Evolutionary conservation across 768 basidiomycete genomes (phyloP).

Genomic region (Vararia minispora): DNA sequence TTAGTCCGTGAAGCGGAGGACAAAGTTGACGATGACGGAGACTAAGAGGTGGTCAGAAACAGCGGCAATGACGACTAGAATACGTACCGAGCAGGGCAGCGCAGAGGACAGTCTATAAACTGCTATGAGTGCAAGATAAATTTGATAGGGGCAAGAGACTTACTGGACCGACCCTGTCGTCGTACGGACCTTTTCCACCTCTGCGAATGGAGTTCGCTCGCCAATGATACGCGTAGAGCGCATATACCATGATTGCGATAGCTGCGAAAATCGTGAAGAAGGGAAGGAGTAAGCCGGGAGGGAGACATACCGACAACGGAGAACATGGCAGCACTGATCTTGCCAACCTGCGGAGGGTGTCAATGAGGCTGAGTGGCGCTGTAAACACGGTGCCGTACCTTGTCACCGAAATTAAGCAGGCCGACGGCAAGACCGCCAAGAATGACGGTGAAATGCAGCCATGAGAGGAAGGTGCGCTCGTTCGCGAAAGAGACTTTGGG

Average conservation of each 20-base stretch:
- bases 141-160: constrained; percentile 29
- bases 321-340: constrained; percentile 95
- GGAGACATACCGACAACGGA: constrained; percentile 71
- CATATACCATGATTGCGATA: constrained; percentile 96
- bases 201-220: constrained; percentile 85
- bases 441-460: constrained; percentile 97
- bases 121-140: constrained; percentile 3
- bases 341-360: constrained; percentile 55
- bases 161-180: constrained; percentile 91
- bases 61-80: not conserved
- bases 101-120: constrained; percentile 66
- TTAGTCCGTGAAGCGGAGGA: constrained; percentile 58
- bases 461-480: constrained; percentile 93
- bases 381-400: constrained; percentile 53
- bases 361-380: too few relatives aligned
- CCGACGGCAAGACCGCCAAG: constrained; percentile 95
- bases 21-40: constrained; percentile 77
- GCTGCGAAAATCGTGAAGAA: constrained; percentile 34
- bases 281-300: constrained; percentile 6
- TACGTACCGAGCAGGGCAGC: constrained; percentile 63
- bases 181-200: constrained; percentile 90
- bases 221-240: constrained; percentile 93
- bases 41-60: constrained; percentile 31
- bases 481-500: constrained; percentile 94
- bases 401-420: constrained; percentile 95